Evolutionary conservation across 139 green algal species (phyloP), one percentile per base, ranked within the genome.

Genomic region (Penium margaritaceum): DNA sequence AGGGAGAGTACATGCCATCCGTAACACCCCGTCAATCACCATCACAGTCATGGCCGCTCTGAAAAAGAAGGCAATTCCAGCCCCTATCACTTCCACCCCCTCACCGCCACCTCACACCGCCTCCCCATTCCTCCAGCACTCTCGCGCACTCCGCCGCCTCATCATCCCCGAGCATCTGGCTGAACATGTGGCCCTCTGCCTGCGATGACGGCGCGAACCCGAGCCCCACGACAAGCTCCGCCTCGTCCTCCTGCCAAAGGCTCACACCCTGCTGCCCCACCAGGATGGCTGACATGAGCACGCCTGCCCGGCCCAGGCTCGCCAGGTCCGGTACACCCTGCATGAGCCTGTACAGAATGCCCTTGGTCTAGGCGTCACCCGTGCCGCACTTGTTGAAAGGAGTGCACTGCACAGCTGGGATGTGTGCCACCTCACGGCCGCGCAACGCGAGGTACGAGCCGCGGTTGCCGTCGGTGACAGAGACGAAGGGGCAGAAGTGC

Each of bases 381-480:
- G 90, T 90, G 29, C 92, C 92, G 68, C 88, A 95, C 0, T 89
- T 96, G 80, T 97, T 91, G 38, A 95, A 85, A 17, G 91, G 89
- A 34, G 30, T 6, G 39, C 64, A 80, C 14, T 41, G 64, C 14
- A 14, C 54, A 9, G 73, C 15, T 5, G 36, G n/a, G 43, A 76
- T 35, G 33, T 75, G 35, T 19, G 38, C 14, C 27, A 80, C 24
- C 30, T 71, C 74, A n/a, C n/a, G n/a, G 17, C 37, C 46, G 5
- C 35, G 19, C 27, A 38, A 19, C 17, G 19, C 51, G 7, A 81
- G 35, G 19, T 84, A 84, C 5, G 35, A 39, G 29, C 89, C 89
- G 2, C 73, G 62, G 39, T 58, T 71, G 27, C 91, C 91, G 62
- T 95, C 90, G 1, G 91, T 97, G 15, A 96, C 90, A 2, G 87